A percentile compares a stretch with the other conserved stretches of the same genome.
Evolutionary conservation across 176 grass and related monocot genomes (phyloP).

Genomic region (Avena insularis): DNA sequence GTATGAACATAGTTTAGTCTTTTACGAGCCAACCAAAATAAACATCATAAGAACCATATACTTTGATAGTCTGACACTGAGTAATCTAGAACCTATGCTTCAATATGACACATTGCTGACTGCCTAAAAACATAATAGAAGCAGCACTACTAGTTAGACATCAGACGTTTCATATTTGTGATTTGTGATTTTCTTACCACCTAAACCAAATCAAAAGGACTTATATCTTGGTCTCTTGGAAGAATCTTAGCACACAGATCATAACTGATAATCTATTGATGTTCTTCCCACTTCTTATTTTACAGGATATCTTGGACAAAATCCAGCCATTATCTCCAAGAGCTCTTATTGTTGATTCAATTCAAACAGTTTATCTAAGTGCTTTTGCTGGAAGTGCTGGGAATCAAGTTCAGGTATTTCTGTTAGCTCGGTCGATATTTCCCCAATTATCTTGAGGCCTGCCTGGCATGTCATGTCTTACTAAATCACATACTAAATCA

Average conservation of each 20-base stretch:
- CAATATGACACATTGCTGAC: too few species aligned
- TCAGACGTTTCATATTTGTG: background rate
- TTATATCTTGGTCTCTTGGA: background rate
- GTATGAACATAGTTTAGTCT: too few species aligned
- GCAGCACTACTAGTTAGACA: too few species aligned
- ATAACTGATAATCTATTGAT: conserved; percentile 9
- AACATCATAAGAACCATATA: too few species aligned
- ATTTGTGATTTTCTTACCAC: conserved; percentile 1
- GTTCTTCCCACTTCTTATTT: conserved; percentile 36
- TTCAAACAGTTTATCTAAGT: conserved; percentile 94
- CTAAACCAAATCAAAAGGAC: conserved; percentile 16
- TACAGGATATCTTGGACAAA: conserved; percentile 92
- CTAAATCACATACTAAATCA: background rate
- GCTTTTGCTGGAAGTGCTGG: conserved; percentile 89
- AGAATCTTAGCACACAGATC: too few species aligned
- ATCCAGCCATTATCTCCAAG: conserved; percentile 65
- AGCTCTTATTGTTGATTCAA: conserved; percentile 91
- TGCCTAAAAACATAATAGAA: too few species aligned
- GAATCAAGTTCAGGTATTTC: conserved; percentile 65
- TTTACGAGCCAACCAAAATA: too few species aligned
- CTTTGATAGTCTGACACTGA: too few species aligned
- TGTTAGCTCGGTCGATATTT: conserved; percentile 6
- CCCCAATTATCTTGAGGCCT: conserved; percentile 6
- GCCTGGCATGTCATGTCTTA: background rate
- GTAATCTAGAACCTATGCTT: too few species aligned